phyloP scores from a whole-genome alignment of 2,329 filamentous ascomycete species.

The Aspergillus persii region DNA sequence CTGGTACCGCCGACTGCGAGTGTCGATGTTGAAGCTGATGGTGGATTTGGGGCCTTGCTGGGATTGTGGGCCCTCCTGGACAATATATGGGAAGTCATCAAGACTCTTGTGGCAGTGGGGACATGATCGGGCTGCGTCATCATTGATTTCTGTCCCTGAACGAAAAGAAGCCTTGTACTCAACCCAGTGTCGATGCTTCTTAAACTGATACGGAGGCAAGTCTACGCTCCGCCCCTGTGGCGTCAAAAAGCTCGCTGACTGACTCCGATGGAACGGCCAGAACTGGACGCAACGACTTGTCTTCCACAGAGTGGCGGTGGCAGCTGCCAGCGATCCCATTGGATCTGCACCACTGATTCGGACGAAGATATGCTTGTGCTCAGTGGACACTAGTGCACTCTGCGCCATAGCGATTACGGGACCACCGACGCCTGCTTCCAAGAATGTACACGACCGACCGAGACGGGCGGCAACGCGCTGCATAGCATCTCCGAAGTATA shows the following conservation, averaged over 20 bases:
- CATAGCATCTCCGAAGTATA: constrained; percentile 44
- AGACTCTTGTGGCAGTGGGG: not conserved
- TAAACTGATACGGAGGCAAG: constrained; percentile 39
- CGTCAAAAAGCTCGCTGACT: constrained; percentile 9
- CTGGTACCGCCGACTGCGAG: not conserved
- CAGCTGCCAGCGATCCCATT: not conserved
- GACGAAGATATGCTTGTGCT: too few relatives aligned
- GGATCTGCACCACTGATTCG: too few relatives aligned
- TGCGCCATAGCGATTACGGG: constrained; percentile 34
- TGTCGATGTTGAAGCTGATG: not conserved
- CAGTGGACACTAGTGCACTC: constrained; percentile 20
- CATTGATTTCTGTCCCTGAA: too few relatives aligned
- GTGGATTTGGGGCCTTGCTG: too few relatives aligned
- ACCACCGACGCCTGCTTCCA: constrained; percentile 37
- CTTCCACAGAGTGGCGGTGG: constrained; percentile 23
- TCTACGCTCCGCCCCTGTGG: not conserved
- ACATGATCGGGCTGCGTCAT: not conserved
- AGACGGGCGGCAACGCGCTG: constrained; percentile 27
- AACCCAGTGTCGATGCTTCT: constrained; percentile 33
- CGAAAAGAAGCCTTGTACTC: constrained; percentile 8
- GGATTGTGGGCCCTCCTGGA: not conserved
- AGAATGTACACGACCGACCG: constrained; percentile 23
- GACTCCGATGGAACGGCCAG: constrained; percentile 28
- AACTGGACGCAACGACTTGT: constrained; percentile 22
- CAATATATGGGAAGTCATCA: too few relatives aligned